A percentile compares a stretch with the other conserved stretches of the same genome.
Conservation (phyloP, 306 rosid genomes). For the Cicer arietinum region DNA sequence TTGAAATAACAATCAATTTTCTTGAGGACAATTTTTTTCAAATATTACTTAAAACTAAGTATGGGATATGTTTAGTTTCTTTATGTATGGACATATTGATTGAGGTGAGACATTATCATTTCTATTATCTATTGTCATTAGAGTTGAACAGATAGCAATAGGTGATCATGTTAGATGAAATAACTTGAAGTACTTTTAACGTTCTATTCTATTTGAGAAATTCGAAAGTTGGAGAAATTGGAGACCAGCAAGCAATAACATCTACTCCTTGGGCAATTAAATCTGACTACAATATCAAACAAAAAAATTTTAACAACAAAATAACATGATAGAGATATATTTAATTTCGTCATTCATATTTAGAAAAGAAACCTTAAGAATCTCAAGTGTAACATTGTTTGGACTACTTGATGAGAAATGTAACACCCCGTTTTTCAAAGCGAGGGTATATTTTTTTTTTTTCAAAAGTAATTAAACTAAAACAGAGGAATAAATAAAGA, state of each 20-base stretch:
- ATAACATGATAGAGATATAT: not conserved
- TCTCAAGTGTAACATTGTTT: not conserved
- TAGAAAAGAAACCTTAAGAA: not conserved
- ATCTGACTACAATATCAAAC: not conserved
- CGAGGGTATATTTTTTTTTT: too few species aligned
- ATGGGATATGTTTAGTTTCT: not conserved
- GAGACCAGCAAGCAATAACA: not conserved
- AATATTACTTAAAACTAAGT: not conserved
- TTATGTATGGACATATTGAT: not conserved
- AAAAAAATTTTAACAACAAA: not conserved
- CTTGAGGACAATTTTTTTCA: too few species aligned
- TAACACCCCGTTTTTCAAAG: too few species aligned
- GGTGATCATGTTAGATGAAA: not conserved
- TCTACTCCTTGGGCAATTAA: not conserved
- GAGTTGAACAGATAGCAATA: not conserved
- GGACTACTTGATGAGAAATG: too few species aligned
- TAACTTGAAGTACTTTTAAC: not conserved
- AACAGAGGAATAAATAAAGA: too few species aligned
- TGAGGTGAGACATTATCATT: not conserved
- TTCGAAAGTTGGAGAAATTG: not conserved
- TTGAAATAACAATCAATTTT: too few species aligned
- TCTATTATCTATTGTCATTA: not conserved
- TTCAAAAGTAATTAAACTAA: too few species aligned
- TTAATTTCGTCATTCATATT: not conserved
- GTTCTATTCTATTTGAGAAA: not conserved